Percentiles rank a stretch among this genome's conserved stretches.
These are phyloP conservation scores for Cryptococcus depauperatus DNA, from an alignment of 1,284 basidiomycete genomes.

Conservation along the genomic window DNA sequence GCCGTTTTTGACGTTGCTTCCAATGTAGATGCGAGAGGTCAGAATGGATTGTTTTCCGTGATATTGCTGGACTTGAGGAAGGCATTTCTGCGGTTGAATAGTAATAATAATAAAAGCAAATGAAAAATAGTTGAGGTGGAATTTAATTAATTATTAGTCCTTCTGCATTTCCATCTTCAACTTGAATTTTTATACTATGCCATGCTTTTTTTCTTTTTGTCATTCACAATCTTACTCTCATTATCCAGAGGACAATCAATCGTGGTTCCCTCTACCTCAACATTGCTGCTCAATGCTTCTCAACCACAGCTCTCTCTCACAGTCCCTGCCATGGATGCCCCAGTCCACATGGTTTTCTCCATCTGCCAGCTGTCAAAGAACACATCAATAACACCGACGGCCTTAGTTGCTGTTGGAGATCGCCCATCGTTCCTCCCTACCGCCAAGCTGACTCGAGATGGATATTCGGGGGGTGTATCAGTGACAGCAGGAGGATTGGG, in stretches of 20 bases:
- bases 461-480: conserved; percentile 51
- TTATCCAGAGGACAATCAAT: no score
- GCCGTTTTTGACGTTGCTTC: conserved; percentile 20
- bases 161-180: no score
- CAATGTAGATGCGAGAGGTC: conserved; percentile 20
- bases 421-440: conserved; percentile 51
- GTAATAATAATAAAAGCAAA: no score
- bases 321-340: conserved; percentile 15
- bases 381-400: conserved; percentile 19
- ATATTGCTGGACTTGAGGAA: no score
- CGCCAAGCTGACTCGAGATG: conserved; percentile 47
- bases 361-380: conserved; percentile 26
- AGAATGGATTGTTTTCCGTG: no score
- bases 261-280: conserved; percentile 10
- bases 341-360: conserved; percentile 25
- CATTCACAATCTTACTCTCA: no score
- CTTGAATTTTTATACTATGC: no score
- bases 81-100: no score
- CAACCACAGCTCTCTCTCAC: conserved; percentile 14
- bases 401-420: conserved; percentile 38
- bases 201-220: no score
- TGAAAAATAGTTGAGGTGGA: background rate
- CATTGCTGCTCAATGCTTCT: conserved; percentile 21
- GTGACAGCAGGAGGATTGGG: conserved; percentile 43
- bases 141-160: background rate